Conservation (phyloP, 768 basidiomycete species). For the Lactifluus echinatus region DNA sequence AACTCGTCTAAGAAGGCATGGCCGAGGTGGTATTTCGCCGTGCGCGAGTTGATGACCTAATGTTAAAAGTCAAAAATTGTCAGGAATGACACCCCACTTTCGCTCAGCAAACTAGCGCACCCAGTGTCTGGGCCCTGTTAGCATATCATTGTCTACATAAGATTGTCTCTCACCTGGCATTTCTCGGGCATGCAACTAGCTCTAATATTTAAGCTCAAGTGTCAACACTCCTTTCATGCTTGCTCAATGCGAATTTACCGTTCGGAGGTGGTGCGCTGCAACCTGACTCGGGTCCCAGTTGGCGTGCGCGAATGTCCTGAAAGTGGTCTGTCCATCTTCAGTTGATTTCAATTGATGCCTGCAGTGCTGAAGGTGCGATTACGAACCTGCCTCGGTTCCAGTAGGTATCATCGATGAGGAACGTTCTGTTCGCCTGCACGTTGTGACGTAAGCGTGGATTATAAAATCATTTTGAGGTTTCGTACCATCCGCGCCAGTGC, state of each 20-base stretch:
- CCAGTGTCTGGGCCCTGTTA: conserved; percentile 45
- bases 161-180: conserved; percentile 42
- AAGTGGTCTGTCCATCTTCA: conserved; percentile 63
- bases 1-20: conserved; percentile 47
- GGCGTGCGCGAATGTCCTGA: conserved; percentile 38
- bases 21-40: conserved; percentile 57
- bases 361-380: neutral
- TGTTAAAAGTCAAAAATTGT: neutral
- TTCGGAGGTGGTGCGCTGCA: conserved; percentile 55
- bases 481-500: conserved; percentile 60
- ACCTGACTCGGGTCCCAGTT: conserved; percentile 58
- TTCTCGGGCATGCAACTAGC: conserved; percentile 63
- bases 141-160: conserved; percentile 9
- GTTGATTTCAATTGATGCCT: neutral
- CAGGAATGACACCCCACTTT: neutral
- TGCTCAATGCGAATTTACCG: conserved; percentile 32
- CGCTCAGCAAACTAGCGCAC: conserved; percentile 28
- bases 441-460: neutral
- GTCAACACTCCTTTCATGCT: neutral
- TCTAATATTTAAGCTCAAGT: conserved; percentile 32
- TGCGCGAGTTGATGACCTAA: conserved; percentile 59
- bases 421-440: conserved; percentile 49
- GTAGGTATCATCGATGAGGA: conserved; percentile 59
- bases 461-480: too few species aligned
- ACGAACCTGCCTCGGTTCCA: conserved; percentile 68